A percentile compares a stretch with the other conserved stretches of the same genome.
These are phyloP conservation scores for Lachancea nothofagi DNA, from an alignment of 805 yeast genomes.

Conservation along the genomic window DNA sequence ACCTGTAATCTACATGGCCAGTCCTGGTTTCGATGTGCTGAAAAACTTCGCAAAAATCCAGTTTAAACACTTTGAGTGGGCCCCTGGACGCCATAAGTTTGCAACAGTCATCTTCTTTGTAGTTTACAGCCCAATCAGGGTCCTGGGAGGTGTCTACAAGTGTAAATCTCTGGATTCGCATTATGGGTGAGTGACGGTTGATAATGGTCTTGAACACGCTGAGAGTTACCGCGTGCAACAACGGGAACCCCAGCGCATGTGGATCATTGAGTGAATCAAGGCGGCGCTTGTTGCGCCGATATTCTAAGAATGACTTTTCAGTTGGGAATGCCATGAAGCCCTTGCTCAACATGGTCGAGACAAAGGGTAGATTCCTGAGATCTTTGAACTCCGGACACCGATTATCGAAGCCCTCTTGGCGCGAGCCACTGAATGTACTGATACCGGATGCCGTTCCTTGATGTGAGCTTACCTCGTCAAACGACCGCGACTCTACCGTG, in stretches of 20 bases:
- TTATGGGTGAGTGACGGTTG: constrained; percentile 24
- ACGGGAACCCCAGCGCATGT: constrained; percentile 33
- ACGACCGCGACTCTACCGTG: neutral
- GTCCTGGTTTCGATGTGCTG: constrained; percentile 20
- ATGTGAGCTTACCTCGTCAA: neutral
- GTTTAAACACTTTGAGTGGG: constrained; percentile 18
- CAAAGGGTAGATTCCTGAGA: constrained; percentile 31
- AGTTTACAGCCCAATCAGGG: neutral
- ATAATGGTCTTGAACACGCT: constrained; percentile 30
- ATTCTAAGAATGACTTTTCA: constrained; percentile 28
- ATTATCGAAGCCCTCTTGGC: constrained; percentile 26
- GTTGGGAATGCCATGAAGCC: constrained; percentile 38
- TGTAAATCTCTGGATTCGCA: constrained; percentile 30
- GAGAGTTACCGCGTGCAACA: constrained; percentile 32
- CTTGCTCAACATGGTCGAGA: constrained; percentile 31
- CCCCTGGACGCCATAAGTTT: constrained; percentile 9
- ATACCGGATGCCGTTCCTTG: constrained; percentile 14
- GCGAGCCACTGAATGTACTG: constrained; percentile 28
- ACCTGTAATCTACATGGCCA: constrained; percentile 28
- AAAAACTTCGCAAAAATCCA: constrained; percentile 33
- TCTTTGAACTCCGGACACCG: constrained; percentile 26
- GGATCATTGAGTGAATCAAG: constrained; percentile 18
- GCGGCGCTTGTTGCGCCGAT: constrained; percentile 26
- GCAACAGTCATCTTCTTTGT: constrained; percentile 10
- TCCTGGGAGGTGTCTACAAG: constrained; percentile 6